Percentiles rank a stretch among this genome's conserved stretches.
phyloP scores from a whole-genome alignment of 352 stramenopile species.

The Phytophthora idaei region DNA sequence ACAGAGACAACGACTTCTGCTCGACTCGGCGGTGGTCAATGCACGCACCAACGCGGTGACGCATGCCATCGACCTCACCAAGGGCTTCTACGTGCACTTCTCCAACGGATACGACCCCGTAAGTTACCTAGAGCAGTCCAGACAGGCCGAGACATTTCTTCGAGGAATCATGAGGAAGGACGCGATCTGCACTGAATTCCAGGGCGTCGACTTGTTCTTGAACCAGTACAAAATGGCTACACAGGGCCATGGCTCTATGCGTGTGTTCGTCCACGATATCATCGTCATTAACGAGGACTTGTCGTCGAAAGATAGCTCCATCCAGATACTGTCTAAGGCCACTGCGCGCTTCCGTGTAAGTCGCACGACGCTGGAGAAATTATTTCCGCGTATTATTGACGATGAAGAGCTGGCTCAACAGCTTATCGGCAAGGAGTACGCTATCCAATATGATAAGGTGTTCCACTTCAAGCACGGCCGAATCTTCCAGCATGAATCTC shows the following conservation, averaged over 20 bases:
- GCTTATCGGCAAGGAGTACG: conserved; percentile 65
- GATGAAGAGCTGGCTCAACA: conserved; percentile 59
- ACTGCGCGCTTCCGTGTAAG: conserved; percentile 49
- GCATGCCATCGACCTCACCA: conserved; percentile 39
- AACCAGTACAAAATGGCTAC: conserved; percentile 52
- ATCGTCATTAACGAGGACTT: conserved; percentile 32
- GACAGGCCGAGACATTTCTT: conserved; percentile 41
- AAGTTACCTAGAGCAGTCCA: conserved; percentile 22
- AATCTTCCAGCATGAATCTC: conserved; percentile 66
- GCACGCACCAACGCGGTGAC: conserved; percentile 34
- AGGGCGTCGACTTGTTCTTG: conserved; percentile 56
- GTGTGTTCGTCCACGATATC: conserved; percentile 35
- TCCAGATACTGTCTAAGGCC: conserved; percentile 52
- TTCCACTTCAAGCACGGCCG: conserved; percentile 59
- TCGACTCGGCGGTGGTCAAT: conserved; percentile 43
- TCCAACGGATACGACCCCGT: conserved; percentile 41
- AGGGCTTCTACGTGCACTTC: conserved; percentile 56
- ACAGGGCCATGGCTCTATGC: conserved; percentile 35
- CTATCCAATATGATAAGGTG: conserved; percentile 72
- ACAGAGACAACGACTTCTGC: conserved; percentile 40
- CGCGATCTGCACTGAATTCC: conserved; percentile 59
- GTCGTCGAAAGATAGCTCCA: conserved; percentile 18
- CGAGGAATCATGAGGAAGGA: conserved; percentile 48
- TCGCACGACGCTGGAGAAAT: conserved; percentile 44
- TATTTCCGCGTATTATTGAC: conserved; percentile 58